Evolutionary conservation across 768 basidiomycete species (phyloP), one percentile per base, ranked within the genome.

Genomic region (Mrakia gelida): DNA sequence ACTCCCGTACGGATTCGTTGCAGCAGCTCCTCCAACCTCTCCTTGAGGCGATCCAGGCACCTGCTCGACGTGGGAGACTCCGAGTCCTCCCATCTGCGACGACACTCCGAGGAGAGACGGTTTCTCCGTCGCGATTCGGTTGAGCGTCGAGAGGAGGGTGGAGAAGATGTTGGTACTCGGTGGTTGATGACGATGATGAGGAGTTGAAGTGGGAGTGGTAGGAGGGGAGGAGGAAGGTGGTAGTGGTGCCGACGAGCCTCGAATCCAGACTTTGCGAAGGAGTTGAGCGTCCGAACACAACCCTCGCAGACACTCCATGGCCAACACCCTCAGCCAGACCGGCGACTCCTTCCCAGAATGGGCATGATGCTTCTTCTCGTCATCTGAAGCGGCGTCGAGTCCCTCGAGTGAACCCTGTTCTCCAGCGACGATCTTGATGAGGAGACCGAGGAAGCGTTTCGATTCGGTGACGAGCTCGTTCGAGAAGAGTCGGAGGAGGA

Each of bases 221-320:
- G 52, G 28, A 54, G 80, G 84, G 54, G 81, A 92, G 91, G 63
- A 80, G 82, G n/a, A 83, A 56, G 56, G 78, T 70, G 41, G 81
- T 68, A 8, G 71, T 73, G 11, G 74, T 23, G 32, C 34, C 59
- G 30, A 71, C 71, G 78, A 82, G 78, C 82, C 83, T 16, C 81
- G 77, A 11, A 71, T 65, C 79, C 81, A 84, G 3, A 84, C 71
- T 8, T 61, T 80, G 54, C 81, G 80, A 21, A 85, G 76, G 23
- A 84, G 80, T 23, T 72, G 32, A 0, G 80, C 41, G 73, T 84
- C 83, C 9, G 82, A 82, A 72, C 84, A 84, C 21, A 85, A 81
- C 0, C 94, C 95, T 83, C 95, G 87, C 86, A 96, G 90, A 65
- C 95, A 91, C 83, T 98, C 95, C 90, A 96, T 90, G 1, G 93